Percentiles rank a stretch among this genome's conserved stretches.
phyloP scores from a whole-genome alignment of 768 basidiomycete species.

The Suillus fuscotomentosus region DNA sequence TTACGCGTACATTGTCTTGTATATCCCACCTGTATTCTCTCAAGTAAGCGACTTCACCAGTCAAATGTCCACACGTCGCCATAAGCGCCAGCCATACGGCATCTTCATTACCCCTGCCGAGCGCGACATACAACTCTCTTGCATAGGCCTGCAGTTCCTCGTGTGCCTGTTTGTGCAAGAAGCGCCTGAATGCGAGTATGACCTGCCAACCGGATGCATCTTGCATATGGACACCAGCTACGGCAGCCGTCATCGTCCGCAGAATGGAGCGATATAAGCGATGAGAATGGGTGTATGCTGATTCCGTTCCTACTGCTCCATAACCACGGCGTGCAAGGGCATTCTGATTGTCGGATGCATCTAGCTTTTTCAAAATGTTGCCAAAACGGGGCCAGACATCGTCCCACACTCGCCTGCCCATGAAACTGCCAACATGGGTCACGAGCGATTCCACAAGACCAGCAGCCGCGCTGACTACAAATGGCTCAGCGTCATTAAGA shows the following conservation, averaged over 20 bases:
- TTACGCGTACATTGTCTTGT: constrained; percentile 32
- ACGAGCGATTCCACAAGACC: constrained; percentile 71
- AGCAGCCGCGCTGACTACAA: constrained; percentile 78
- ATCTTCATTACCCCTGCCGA: constrained; percentile 68
- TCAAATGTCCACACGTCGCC: constrained; percentile 47
- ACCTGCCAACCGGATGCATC: constrained; percentile 83
- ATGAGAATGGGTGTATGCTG: constrained; percentile 80
- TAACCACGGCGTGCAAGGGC: constrained; percentile 61
- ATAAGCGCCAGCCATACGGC: constrained; percentile 79
- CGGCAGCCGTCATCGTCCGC: constrained; percentile 66
- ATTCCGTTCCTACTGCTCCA: constrained; percentile 57
- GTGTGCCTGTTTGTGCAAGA: constrained; percentile 65
- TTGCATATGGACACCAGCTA: constrained; percentile 63
- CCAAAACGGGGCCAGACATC: constrained; percentile 90
- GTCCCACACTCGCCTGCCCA: constrained; percentile 84
- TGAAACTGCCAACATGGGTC: constrained; percentile 75
- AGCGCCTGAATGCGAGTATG: constrained; percentile 70
- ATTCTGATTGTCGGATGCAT: constrained; percentile 59
- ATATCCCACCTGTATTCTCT: constrained; percentile 64
- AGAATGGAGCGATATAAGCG: constrained; percentile 77
- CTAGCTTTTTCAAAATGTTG: constrained; percentile 55
- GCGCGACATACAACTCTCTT: constrained; percentile 57
- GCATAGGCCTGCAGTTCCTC: constrained; percentile 73
- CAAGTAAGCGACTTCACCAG: constrained; percentile 49
- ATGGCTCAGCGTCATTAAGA: constrained; percentile 68